Evolutionary conservation across 371 early-diverging fungal species (phyloP).

Genomic region (Parasitella parasitica): DNA sequence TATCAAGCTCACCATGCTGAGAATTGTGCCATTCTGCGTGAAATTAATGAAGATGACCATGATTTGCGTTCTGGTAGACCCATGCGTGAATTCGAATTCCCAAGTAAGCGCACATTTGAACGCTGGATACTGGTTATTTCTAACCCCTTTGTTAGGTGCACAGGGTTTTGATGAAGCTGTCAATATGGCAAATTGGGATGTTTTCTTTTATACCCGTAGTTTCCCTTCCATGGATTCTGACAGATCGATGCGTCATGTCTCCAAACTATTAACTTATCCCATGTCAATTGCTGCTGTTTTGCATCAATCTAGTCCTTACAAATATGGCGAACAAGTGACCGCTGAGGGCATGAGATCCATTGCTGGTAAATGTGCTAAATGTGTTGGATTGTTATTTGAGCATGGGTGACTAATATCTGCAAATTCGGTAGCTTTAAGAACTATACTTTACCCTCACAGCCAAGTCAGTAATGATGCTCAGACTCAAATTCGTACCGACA

Average conservation of each 20-base stretch:
- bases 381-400: neutral
- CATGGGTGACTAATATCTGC: neutral
- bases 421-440: slow-evolving; percentile 64
- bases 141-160: slow-evolving; percentile 44
- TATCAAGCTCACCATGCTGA: slow-evolving; percentile 54
- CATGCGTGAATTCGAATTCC: slow-evolving; percentile 84
- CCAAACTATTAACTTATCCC: slow-evolving; percentile 81
- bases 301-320: slow-evolving; percentile 75
- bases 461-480: slow-evolving; percentile 49
- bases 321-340: slow-evolving; percentile 68
- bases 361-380: slow-evolving; percentile 58
- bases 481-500: slow-evolving; percentile 47
- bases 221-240: slow-evolving; percentile 76
- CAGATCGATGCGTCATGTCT: slow-evolving; percentile 79
- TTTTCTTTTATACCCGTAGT: slow-evolving; percentile 80
- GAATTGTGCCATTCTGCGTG: slow-evolving; percentile 59
- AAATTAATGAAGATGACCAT: slow-evolving; percentile 83
- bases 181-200: slow-evolving; percentile 82
- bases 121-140: too few species aligned
- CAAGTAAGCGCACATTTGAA: slow-evolving; percentile 54
- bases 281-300: slow-evolving; percentile 79
- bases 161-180: slow-evolving; percentile 78
- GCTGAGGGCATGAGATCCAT: slow-evolving; percentile 71
- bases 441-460: slow-evolving; percentile 63
- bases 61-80: slow-evolving; percentile 79